phyloP scores from a whole-genome alignment of 176 grass and related monocot genomes.

The Carex kokanica region DNA sequence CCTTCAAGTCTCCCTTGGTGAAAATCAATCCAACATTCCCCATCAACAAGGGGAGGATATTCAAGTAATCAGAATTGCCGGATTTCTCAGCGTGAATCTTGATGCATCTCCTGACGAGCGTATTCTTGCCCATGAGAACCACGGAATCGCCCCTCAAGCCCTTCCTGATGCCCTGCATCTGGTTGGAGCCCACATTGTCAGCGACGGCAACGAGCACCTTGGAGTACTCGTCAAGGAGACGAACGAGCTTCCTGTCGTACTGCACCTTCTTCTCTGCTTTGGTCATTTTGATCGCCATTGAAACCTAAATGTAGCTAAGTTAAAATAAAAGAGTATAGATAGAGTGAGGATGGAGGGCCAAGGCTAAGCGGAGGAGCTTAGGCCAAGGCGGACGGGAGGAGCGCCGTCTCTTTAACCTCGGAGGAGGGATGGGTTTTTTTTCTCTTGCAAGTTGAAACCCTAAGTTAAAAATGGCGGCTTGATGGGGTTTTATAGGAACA shows the following conservation, averaged over 20 bases:
- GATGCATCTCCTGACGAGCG: conserved; percentile 75
- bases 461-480: neutral
- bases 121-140: conserved; percentile 88
- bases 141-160: conserved; percentile 73
- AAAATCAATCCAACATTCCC: conserved; percentile 91
- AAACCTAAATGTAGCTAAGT: neutral
- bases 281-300: conserved; percentile 72
- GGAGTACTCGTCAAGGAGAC: conserved; percentile 72
- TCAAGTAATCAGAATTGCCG: conserved; percentile 44
- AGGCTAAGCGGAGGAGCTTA: conserved; percentile 16
- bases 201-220: conserved; percentile 70
- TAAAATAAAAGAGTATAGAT: too few species aligned
- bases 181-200: conserved; percentile 85
- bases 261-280: conserved; percentile 77
- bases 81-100: conserved; percentile 57
- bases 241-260: conserved; percentile 72
- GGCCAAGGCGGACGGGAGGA: conserved; percentile 55
- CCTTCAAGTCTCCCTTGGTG: conserved; percentile 90
- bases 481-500: neutral
- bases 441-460: neutral
- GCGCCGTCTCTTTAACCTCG: conserved; percentile 77
- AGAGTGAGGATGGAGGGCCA: conserved; percentile 49
- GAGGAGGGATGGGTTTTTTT: neutral
- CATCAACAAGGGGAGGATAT: conserved; percentile 53
- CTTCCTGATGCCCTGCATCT: conserved; percentile 71